Percentiles rank a stretch among this genome's conserved stretches.
phyloP scores from a whole-genome alignment of 495 filamentous ascomycete genomes.

The Penicillium odoratum region DNA sequence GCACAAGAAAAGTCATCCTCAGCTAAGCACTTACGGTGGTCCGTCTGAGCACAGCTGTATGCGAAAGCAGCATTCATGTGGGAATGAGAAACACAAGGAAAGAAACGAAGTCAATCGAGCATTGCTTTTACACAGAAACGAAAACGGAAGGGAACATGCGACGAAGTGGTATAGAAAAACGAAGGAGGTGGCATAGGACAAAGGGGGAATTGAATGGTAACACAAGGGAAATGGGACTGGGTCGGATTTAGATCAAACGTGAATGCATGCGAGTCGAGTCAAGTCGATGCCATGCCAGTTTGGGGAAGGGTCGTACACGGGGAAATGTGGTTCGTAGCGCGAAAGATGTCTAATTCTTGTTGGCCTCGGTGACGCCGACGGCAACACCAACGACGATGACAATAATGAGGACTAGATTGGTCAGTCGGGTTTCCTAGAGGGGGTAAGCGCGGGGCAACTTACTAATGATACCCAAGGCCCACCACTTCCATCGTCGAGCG shows the following conservation, averaged over 20 bases:
- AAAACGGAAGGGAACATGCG: slow-evolving; percentile 21
- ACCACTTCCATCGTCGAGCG: slow-evolving; percentile 96
- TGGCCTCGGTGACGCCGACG: slow-evolving; percentile 46
- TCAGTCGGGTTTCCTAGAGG: background rate
- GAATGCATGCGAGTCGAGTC: slow-evolving; percentile 6
- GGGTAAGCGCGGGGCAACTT: slow-evolving; percentile 41
- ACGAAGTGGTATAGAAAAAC: slow-evolving; percentile 35
- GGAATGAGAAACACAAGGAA: slow-evolving; percentile 13
- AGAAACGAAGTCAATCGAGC: slow-evolving; percentile 20
- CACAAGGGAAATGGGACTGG: background rate
- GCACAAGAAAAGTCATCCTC: slow-evolving; percentile 18
- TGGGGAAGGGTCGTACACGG: slow-evolving; percentile 23
- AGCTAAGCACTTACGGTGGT: slow-evolving; percentile 12
- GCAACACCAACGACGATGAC: slow-evolving; percentile 50
- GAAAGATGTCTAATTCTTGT: slow-evolving; percentile 22
- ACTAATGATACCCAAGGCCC: slow-evolving; percentile 80
- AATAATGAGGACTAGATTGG: slow-evolving; percentile 48
- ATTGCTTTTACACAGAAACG: slow-evolving; percentile 31
- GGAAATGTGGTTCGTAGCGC: slow-evolving; percentile 11
- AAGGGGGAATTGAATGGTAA: slow-evolving; percentile 5
- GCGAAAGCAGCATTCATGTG: slow-evolving; percentile 16
- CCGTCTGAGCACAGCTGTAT: slow-evolving; percentile 20
- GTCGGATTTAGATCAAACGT: background rate
- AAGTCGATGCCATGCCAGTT: background rate
- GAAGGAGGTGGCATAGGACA: slow-evolving; percentile 15